Percentiles rank a stretch among this genome's conserved stretches.
phyloP scores from a whole-genome alignment of 2,329 filamentous ascomycete species.

The Metarhizium humberi region DNA sequence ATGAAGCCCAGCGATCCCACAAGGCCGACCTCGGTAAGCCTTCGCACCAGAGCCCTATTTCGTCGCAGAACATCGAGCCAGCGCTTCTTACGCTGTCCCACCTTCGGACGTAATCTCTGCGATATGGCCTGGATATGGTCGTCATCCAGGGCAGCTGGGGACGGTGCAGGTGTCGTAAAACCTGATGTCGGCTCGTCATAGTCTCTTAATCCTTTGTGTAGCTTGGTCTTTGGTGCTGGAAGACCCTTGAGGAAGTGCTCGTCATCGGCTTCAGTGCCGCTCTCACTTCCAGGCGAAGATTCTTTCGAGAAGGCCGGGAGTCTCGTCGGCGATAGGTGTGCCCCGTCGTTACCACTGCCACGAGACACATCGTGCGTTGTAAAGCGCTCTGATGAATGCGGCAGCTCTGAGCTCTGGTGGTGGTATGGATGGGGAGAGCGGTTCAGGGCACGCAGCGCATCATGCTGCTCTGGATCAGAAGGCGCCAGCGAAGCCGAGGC shows the following conservation, averaged over 20 bases:
- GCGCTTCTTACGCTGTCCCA: conserved; percentile 10
- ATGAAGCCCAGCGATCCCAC: conserved; percentile 39
- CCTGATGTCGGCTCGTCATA: conserved; percentile 45
- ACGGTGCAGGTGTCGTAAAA: conserved; percentile 44
- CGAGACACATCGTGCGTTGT: conserved; percentile 11
- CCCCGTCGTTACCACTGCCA: conserved; percentile 9
- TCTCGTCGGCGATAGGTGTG: conserved; percentile 14
- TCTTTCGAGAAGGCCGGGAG: conserved; percentile 33
- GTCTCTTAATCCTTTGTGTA: conserved; percentile 70
- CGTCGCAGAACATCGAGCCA: conserved; percentile 26
- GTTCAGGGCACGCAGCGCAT: conserved; percentile 38
- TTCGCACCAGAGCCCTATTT: conserved; percentile 41
- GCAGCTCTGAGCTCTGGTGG: conserved; percentile 46
- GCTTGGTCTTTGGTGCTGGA: conserved; percentile 64
- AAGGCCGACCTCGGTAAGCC: conserved; percentile 42
- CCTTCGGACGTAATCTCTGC: conserved; percentile 10
- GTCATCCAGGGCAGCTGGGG: conserved; percentile 37
- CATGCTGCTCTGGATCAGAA: conserved; percentile 26
- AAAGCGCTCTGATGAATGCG: conserved; percentile 37
- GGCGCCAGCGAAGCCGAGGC: conserved; percentile 20
- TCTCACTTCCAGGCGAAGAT: conserved; percentile 65
- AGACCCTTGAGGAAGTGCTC: conserved; percentile 81
- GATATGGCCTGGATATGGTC: conserved; percentile 19
- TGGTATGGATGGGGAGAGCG: conserved; percentile 63
- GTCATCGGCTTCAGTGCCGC: conserved; percentile 91